Conservation (phyloP, 2,329 filamentous ascomycete genomes). For the Drechslerella coelobrocha region DNA sequence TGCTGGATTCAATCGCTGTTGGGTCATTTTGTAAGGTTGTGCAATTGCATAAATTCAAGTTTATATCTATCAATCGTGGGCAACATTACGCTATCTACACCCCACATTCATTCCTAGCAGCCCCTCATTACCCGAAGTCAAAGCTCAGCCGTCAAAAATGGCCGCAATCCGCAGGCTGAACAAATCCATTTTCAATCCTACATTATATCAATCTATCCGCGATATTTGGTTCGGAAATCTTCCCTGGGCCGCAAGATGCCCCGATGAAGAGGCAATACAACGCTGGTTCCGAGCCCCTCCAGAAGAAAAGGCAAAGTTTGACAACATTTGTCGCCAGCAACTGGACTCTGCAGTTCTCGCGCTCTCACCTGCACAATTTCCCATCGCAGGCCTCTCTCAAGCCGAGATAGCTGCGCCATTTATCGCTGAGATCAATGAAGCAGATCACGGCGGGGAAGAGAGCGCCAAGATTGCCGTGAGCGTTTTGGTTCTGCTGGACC, state of each 20-base stretch:
- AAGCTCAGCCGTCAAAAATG: no score
- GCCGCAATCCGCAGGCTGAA: constrained; percentile 13
- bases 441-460: constrained; percentile 14
- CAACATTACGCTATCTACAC: no score
- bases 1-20: no score
- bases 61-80: no score
- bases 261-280: constrained; percentile 27
- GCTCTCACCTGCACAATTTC: constrained; percentile 32
- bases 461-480: constrained; percentile 58
- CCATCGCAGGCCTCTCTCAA: constrained; percentile 30
- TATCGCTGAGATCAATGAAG: constrained; percentile 29
- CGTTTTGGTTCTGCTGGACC: constrained; percentile 68
- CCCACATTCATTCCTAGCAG: no score
- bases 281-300: constrained; percentile 37
- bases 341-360: constrained; percentile 21
- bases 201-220: constrained; percentile 33
- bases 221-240: constrained; percentile 36
- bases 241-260: constrained; percentile 30
- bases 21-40: no score
- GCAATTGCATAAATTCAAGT: no score
- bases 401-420: constrained; percentile 37
- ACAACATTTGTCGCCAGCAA: constrained; percentile 28
- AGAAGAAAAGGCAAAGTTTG: constrained; percentile 31
- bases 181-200: constrained; percentile 27
- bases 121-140: no score